Evolutionary conservation across 345 rosid genomes (phyloP), one percentile per base, ranked within the genome.

Genomic region (Citrus australasica): DNA sequence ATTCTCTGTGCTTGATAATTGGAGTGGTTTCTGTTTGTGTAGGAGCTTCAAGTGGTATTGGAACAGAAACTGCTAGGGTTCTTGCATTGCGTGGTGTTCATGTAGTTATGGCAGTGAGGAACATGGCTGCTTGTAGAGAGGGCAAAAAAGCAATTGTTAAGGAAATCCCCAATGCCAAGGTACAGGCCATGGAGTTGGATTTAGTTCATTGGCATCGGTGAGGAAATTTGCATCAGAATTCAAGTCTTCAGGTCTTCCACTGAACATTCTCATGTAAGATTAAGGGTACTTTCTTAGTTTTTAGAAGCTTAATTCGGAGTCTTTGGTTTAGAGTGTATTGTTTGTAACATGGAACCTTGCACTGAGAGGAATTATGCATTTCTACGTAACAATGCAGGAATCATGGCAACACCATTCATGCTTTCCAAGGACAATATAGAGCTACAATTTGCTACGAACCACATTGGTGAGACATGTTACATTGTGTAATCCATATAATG

Each of bases 181-280:
- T 85, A 27, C 81, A 80, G 70, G 74, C 82, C 61, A 83, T 83
- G 85, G 90, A 81, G 74, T 77, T 87, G 71, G 86, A 86, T 74
- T 78, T 86, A 30, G 82, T 67, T 82, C 84, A 53, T 35, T 84
- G 58, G 69, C 79, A 69, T 86, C 83, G 24, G 86, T 84, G 14
- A 78, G 76, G 70, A 87, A 84, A 71, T 86, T 89, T 79, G 90
- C 86, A 25, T 75, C 88, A 42, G 85, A 83, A 35, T 86, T 60
- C 74, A 82, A 79, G 55, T 62, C 17, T 64, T 71, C n/a, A 65
- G 79, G 85, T 64, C 87, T 81, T 40, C 87, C 90, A 0, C 79
- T 90, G 71, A 88, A 90, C 83, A 78, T 88, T 71, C 85, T 90
- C 38, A 76, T 87, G 93, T 88, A 87, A 84, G 78, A 4, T 3